Conservation (phyloP, 345 rosid species). For the Hirschfeldia incana region DNA sequence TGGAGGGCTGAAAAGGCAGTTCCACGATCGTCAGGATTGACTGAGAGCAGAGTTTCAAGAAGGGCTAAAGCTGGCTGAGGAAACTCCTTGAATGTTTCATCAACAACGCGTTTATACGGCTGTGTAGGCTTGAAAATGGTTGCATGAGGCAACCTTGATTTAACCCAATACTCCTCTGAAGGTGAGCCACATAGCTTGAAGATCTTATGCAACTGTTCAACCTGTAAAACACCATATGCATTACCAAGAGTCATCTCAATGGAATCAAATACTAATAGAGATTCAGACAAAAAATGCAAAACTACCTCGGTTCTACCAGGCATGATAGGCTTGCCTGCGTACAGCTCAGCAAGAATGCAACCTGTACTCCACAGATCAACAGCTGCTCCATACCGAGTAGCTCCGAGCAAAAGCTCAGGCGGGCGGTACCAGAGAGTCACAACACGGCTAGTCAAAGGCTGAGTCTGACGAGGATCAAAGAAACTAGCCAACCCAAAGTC, state of each 20-base stretch:
- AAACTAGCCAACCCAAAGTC: constrained; percentile 96
- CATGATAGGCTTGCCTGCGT: constrained; percentile 98
- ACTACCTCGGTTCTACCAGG: constrained; percentile 99
- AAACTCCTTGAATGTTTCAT: constrained; percentile 90
- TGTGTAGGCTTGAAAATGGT: constrained; percentile 97
- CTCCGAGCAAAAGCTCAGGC: constrained; percentile 97
- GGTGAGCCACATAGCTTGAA: constrained; percentile 99
- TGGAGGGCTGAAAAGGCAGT: neutral
- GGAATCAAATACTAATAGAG: neutral
- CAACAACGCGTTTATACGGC: constrained; percentile 89
- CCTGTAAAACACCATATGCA: constrained; percentile 50
- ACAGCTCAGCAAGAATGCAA: constrained; percentile 92
- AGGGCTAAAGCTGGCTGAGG: neutral
- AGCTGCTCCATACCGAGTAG: constrained; percentile 81
- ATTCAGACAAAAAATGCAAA: neutral
- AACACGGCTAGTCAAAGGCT: constrained; percentile 91
- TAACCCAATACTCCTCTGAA: constrained; percentile 91
- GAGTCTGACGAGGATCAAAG: constrained; percentile 70
- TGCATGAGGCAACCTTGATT: constrained; percentile 95
- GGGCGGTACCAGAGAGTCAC: constrained; percentile 99
- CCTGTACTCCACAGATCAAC: constrained; percentile 98
- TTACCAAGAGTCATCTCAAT: constrained; percentile 17
- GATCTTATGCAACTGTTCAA: constrained; percentile 97
- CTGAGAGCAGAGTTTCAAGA: neutral
- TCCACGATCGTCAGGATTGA: constrained; percentile 43